A percentile compares a stretch with the other conserved stretches of the same genome.
phyloP scores from a whole-genome alignment of 2,329 filamentous ascomycete species.

The Exophiala sideris region DNA sequence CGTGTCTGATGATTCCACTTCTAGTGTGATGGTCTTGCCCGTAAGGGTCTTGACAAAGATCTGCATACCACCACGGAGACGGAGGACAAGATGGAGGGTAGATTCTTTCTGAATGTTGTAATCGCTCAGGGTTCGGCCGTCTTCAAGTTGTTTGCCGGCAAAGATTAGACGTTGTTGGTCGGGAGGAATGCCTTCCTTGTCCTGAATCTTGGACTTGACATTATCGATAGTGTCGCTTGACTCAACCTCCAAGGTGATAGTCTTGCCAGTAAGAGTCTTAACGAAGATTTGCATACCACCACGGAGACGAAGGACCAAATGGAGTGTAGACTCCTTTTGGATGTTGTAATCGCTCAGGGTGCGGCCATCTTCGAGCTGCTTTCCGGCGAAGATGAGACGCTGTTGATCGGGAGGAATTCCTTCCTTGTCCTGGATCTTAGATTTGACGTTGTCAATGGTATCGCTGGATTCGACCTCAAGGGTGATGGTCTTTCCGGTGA shows the following conservation, averaged over 20 bases:
- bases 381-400: slow-evolving; percentile 57
- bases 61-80: slow-evolving; percentile 76
- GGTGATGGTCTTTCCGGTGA: slow-evolving; percentile 59
- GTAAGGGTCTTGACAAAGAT: slow-evolving; percentile 59
- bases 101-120: slow-evolving; percentile 97
- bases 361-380: slow-evolving; percentile 57
- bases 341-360: slow-evolving; percentile 56
- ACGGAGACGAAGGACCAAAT: slow-evolving; percentile 71
- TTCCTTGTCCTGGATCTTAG: slow-evolving; percentile 60
- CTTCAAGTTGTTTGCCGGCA: slow-evolving; percentile 92
- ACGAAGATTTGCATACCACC: slow-evolving; percentile 52
- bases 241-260: slow-evolving; percentile 65
- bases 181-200: slow-evolving; percentile 94
- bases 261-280: slow-evolving; percentile 61
- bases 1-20: slow-evolving; percentile 84
- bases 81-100: slow-evolving; percentile 79
- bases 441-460: slow-evolving; percentile 55
- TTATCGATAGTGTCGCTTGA: slow-evolving; percentile 89
- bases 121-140: slow-evolving; percentile 83
- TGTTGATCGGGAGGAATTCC: slow-evolving; percentile 59
- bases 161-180: slow-evolving; percentile 97
- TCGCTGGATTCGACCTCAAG: slow-evolving; percentile 50
- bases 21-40: slow-evolving; percentile 90
- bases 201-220: slow-evolving; percentile 94
- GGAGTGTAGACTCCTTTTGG: slow-evolving; percentile 64